Evolutionary conservation across 768 basidiomycete genomes (phyloP), one percentile per base, ranked within the genome.

Genomic region (Lyophyllum shimeji): DNA sequence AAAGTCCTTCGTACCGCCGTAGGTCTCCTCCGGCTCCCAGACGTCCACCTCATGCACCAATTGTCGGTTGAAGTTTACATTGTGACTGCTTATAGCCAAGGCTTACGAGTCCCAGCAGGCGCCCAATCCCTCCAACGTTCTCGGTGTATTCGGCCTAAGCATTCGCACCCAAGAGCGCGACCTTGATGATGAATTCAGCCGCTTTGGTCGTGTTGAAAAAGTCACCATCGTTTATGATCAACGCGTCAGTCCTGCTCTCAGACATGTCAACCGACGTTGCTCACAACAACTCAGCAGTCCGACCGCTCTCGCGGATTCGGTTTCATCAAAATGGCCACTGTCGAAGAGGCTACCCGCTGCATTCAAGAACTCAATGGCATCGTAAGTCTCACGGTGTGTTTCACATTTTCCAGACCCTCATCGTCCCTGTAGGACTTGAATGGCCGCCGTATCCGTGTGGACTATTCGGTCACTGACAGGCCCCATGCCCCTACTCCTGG

Each of bases 91-190:
- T 21, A 46, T 62, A 50, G 1, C 31, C 53, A 59, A 55, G 70
- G 54, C 75, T 81, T 59, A 82, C 69, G 55, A 61, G 42, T 67
- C 69, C 60, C 71, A 79, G 77, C 82, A 93, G 90, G 89, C 89
- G 63, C 92, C 93, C 47, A 89, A 87, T 70, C 90, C 94, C 20
- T 88, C 90, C 63, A 87, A 81, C 58, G 94, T 96, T 29, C 80
- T 99, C 58, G 96, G 96, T 55, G 94, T 98, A n/a, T 99, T 98
- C 62, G 96, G 96, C n/a, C 76, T 98, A 40, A 95, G 93, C 64
- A 96, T 99, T 54, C 85, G 95, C 52, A 98, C 96, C 3, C 83
- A 87, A 52, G 96, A 99, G 68, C 84, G 90, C 40, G 96, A 98
- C 68, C 77, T 99, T 46, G 93, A 98, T 61, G 92, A 96, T 61